Conservation (phyloP, 306 rosid species). For the Cicer bijugum region DNA sequence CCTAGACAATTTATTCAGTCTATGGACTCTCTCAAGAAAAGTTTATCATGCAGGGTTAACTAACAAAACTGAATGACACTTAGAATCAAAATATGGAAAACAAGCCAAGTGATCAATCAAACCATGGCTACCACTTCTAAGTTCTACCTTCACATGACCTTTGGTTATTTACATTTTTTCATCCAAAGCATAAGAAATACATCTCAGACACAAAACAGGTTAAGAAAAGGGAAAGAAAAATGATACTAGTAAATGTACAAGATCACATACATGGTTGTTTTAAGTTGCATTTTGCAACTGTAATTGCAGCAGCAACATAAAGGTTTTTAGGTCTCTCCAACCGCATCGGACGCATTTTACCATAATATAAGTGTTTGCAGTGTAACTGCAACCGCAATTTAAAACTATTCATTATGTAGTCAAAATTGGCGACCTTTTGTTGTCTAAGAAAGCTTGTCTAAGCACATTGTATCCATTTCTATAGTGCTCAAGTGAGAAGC, state of each 20-base stretch:
- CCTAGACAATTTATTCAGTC: neutral
- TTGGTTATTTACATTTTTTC: constrained; percentile 30
- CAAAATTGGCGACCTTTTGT: constrained; percentile 57
- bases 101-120: constrained; percentile 1
- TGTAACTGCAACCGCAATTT: too few species aligned
- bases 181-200: constrained; percentile 36
- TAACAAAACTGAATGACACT: constrained; percentile 31
- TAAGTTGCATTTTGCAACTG: too few species aligned
- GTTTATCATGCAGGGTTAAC: constrained; percentile 32
- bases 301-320: too few species aligned
- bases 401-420: constrained; percentile 40
- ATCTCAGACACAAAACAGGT: constrained; percentile 5
- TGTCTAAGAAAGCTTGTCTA: constrained; percentile 53
- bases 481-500: constrained; percentile 84
- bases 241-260: neutral
- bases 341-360: too few species aligned
- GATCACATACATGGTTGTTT: too few species aligned
- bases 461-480: constrained; percentile 62
- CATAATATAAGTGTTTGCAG: too few species aligned
- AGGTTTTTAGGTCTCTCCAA: too few species aligned
- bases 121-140: constrained; percentile 29
- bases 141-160: constrained; percentile 42
- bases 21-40: neutral
- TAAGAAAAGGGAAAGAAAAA: too few species aligned
- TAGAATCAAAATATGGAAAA: constrained; percentile 8